Base-by-base conservation (phyloP, 192 early-diverging fungal genomes). In the Helicostylum pulchrum region DNA sequence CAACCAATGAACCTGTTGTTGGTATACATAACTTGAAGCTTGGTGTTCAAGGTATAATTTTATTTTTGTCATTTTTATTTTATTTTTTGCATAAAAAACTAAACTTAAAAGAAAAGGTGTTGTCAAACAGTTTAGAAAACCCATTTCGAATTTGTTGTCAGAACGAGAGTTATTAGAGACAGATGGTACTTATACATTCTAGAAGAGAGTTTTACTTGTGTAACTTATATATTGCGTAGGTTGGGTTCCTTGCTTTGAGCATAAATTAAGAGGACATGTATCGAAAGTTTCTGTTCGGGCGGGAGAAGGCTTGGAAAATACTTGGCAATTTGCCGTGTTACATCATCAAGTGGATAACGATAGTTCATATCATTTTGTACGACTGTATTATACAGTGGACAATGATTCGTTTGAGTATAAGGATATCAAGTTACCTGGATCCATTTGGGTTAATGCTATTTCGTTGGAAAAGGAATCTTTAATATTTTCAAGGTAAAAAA, bases 401-500 rank as follows among this genome's bases (percentile, higher is more conserved):
- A 42, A 11, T 14, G 32, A 1, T 19, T 9, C 1, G 10, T 59
- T 59, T 45, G 23, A 61, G 36, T 76, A 72, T 61, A 70, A 71
- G 31, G 74, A 76, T 51, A 17, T 68, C 0, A 17, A 48, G 9
- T 36, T 76, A 17, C 74, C 69, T 8, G 74, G 74, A 0, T 56
- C 51, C 7, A 71, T 66, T 5, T 71, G 68, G 74, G 51, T 72
- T 30, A 51, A 62, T 26, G 12, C 64, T 2, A 61, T 76, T 20
- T 67, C 62, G 14, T 55, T 70, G n/a, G 68, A 71, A 50, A 51
- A 65, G 1, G 42, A 67, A 12, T 53, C 43, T 10, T 48, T 76
- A 12, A 21, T 76, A n/a, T 76, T 71, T 65, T 50, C 69, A 26
- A 54, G 74, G 68, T 70, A 75, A 64, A 7, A 20, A 52, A 21